Base-by-base conservation (phyloP, 345 rosid genomes). In the Erucastrum elatum region DNA sequence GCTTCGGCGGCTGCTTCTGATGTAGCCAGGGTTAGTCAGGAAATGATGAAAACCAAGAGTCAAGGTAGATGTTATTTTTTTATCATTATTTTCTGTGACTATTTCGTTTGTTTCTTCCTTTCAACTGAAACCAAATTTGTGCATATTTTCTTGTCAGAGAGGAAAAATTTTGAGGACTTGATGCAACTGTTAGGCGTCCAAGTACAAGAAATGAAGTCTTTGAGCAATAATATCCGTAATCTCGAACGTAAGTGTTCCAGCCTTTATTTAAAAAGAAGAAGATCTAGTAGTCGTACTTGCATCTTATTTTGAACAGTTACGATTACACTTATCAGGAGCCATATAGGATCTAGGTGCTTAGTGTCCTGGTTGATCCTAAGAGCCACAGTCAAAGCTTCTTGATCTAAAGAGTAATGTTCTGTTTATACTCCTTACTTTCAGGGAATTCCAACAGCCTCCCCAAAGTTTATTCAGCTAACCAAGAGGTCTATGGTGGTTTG, bases 1-100 rank as follows among this genome's bases (percentile, higher is more conserved):
- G 98, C 98, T 10, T 91, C 98, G 4, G 90, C 87, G 2, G 96
- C 98, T 1, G 96, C 98, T 60, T 83, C 93, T 71, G 98, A 93
- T 80, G 92, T 91, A 76, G 94, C 98, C 66, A 93, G 88, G 83
- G 86, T 90, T 44, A 91, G 91, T 87, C 98, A 89, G 83, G 96
- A 90, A 75, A 85, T 95, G 87, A 74, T 95, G 86, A 88, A 72
- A 70, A 80, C 90, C 3, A 90, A 84, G 79, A 77, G 17, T 66
- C 92, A 89, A 87, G 99, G 99, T 92, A 53, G 9, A 68, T 67
- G 8, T 56, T 66, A 25, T 27, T 60, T 71, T 58, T 68, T 10
- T 6, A 6, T 1, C 2, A 0, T 3, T 44, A 10, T 13, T 12
- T 58, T 41, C 30, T 71, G 66, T 74, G 35, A 62, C 51, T 6